phyloP scores from a whole-genome alignment of 108 stramenopile genomes.

The Discostella pseudostelligera region DNA sequence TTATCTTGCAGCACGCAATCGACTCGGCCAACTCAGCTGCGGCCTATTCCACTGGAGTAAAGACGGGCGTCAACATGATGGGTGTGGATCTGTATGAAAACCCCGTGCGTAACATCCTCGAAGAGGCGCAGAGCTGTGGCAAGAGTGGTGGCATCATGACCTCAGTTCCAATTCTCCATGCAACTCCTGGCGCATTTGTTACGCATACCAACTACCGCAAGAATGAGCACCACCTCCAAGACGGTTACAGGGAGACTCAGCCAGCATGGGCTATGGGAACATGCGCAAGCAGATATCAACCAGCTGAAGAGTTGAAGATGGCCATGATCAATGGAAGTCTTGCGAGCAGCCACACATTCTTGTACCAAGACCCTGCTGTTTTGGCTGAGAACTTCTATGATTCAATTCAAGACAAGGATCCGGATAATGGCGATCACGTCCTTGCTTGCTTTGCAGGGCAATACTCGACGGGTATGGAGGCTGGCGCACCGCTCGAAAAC shows the following conservation, averaged over 20 bases:
- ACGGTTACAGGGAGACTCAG: constrained; percentile 30
- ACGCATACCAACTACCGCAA: constrained; percentile 46
- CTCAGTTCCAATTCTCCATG: constrained; percentile 59
- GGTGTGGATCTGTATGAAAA: constrained; percentile 48
- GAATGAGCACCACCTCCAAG: constrained; percentile 31
- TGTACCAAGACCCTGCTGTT: constrained; percentile 42
- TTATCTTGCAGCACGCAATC: constrained; percentile 65
- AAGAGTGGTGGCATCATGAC: constrained; percentile 60
- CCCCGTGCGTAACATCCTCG: constrained; percentile 48
- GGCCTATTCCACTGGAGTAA: constrained; percentile 49
- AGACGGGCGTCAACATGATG: constrained; percentile 52
- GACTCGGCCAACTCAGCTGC: constrained; percentile 58
- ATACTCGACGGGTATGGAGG: constrained; percentile 8
- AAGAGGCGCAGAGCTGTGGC: constrained; percentile 56
- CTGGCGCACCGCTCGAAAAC: constrained; percentile 22
- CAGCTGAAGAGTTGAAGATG: constrained; percentile 28
- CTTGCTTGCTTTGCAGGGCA: constrained; percentile 56
- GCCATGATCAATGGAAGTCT: constrained; percentile 48
- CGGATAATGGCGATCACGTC: constrained; percentile 54
- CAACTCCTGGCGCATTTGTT: constrained; percentile 62
- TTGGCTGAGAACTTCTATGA: constrained; percentile 49
- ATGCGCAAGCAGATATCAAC: constrained; percentile 40
- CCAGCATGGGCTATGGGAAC: constrained; percentile 50
- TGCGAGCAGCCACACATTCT: constrained; percentile 42
- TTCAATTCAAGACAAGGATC: constrained; percentile 38